Evolutionary conservation across 2,329 filamentous ascomycete genomes (phyloP), one percentile per base, ranked within the genome.

Genomic region (Lomentospora prolificans): DNA sequence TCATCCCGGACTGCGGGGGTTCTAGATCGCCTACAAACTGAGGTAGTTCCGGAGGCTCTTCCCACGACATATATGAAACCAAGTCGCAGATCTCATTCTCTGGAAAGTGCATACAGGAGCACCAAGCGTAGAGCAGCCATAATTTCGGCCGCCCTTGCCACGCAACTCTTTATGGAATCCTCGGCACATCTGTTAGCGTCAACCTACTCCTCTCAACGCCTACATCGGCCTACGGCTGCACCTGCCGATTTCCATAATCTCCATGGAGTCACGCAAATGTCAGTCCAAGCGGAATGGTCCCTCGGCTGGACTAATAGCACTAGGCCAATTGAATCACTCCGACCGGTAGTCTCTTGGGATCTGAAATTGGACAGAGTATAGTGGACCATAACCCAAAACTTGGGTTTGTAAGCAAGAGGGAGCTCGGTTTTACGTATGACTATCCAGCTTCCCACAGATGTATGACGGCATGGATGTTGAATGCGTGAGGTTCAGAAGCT

Each of bases 401-500:
- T 48, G 17, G 44, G 44, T 48, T 48, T 48, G 44, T 48, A 25
- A 48, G 44, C 44, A 48, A 19, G 17, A 48, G 5, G 5, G 8
- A 41, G 30, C 12, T 12, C 6, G 6, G 30, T 33, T 6, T 33
- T 33, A 33, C 30, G 30, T 33, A 33, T 12, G 12, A 33, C 30
- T 33, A n/a, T n/a, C 30, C 30, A 33, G 30, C 30, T n/a, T n/a
- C n/a, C n/a, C n/a, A n/a, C n/a, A n/a, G 30, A 33, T 33, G n/a
- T n/a, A 33, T 33, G 30, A 33, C 30, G 30, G 30, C 30, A 33
- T 33, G 30, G 30, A 12, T 33, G 12, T 12, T 6, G 30, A 12
- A 33, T 7, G 30, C 30, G 12, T 12, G 53, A 28, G 30, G 46
- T 14, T 17, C 50, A 10, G 53, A 55, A 55, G 53, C 53, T 55